Percentiles rank a stretch among this genome's conserved stretches.
phyloP scores from a whole-genome alignment of 129 eudicot genomes.

The Arctium lappa region DNA sequence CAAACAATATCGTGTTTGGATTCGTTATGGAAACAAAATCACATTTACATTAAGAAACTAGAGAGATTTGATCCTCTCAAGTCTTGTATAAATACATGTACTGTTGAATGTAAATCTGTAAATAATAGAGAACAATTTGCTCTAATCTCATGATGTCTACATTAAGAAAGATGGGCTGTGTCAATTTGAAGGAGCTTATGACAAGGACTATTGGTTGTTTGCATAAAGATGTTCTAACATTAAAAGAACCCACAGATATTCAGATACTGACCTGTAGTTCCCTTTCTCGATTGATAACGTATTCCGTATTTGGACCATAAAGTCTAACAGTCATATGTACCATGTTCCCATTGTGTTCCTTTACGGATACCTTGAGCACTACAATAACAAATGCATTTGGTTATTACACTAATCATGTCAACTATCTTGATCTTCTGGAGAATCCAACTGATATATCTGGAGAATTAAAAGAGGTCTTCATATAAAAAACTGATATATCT shows the following conservation, averaged over 20 bases:
- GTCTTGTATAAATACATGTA: neutral
- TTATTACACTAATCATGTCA: neutral
- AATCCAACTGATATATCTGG: neutral
- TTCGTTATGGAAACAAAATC: neutral
- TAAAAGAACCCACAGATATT: neutral
- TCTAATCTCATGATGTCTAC: neutral
- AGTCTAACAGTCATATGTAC: conserved; percentile 68
- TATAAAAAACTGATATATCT: neutral
- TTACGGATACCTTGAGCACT: conserved; percentile 84
- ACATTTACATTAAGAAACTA: neutral
- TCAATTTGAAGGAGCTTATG: neutral
- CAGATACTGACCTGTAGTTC: conserved; percentile 65
- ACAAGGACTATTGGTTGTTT: neutral
- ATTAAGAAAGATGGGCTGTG: neutral
- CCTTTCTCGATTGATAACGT: conserved; percentile 86
- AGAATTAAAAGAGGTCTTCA: neutral
- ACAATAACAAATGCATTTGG: conserved; percentile 20
- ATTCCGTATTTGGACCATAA: conserved; percentile 96
- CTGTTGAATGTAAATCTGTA: neutral
- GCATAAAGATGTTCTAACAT: neutral
- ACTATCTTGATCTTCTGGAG: too few relatives aligned
- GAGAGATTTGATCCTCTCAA: neutral
- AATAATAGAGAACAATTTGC: neutral
- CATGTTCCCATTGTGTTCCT: conserved; percentile 48
- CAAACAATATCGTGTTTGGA: neutral